Base-by-base conservation (phyloP, 768 basidiomycete genomes). In the Rhodotorula paludigena region DNA sequence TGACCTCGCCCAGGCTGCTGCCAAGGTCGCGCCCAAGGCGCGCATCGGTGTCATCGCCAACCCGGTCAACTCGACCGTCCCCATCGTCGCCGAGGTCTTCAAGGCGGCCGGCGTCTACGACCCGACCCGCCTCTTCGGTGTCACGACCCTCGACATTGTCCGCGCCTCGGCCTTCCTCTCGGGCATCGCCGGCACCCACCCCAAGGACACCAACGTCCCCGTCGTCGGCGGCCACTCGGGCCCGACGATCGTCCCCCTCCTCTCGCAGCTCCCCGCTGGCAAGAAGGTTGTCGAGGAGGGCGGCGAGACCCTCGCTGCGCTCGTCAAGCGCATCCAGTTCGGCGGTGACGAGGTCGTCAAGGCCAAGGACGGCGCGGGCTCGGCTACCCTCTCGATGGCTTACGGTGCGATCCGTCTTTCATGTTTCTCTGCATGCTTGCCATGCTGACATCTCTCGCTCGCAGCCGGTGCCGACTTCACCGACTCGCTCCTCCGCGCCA, bases 321-420 rank as follows among this genome's bases (percentile, higher is more conserved):
- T 97, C 70, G 87, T 99, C 62, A 81, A 94, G 82, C 85, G 94
- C 64, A 97, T 98, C 77, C 94, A 99, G 79, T 98, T 85, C 74
- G 94, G 94, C 78, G 94, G 94, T 80, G 94, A 99, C 76, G 93
- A 97, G 81, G 93, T 97, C 71, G 94, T 98, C 77, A 87, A 96
- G 83, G 93, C 93, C 57, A 98, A 98, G 84, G 92, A 93, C 72
- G 87, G 87, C 73, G 85, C 87, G 47, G 87, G 87, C 60, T 84
- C 83, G 48, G 87, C 87, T 42, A 89, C 87, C 35, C 84, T 89
- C 64, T 87, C 86, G 60, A 89, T 89, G 87, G 86, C 86, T 20
- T 87, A 85, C 77, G 79, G 76, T 75, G 53, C 76, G 71, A 36
- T n/a, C 5, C 18, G 3, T 52, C 48, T 32, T 25, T 32, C 23